Evolutionary conservation across 805 yeast species (phyloP), one percentile per base, ranked within the genome.

Genomic region (Yarrowia porcina): DNA sequence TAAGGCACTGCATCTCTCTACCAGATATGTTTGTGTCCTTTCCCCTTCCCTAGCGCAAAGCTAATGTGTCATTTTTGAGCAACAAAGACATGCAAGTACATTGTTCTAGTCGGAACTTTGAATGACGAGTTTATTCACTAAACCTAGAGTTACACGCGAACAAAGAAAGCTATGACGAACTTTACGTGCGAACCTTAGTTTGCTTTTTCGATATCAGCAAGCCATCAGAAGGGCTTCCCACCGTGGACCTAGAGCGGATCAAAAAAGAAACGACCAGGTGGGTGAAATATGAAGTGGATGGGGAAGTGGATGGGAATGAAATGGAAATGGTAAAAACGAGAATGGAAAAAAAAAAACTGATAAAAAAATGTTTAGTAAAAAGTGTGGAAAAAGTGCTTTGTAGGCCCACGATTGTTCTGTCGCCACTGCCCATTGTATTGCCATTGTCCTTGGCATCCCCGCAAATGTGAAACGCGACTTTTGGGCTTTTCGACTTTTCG

Each of bases 1-100:
- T n/a, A n/a, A n/a, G n/a, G n/a, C n/a, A n/a, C n/a, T n/a, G n/a
- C n/a, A n/a, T n/a, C n/a, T n/a, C n/a, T n/a, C n/a, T n/a, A n/a
- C n/a, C n/a, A n/a, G n/a, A n/a, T n/a, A n/a, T n/a, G n/a, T n/a
- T n/a, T n/a, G n/a, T n/a, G n/a, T n/a, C n/a, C n/a, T n/a, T n/a
- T n/a, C n/a, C n/a, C n/a, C n/a, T 33, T 21, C 49, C 50, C 35
- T 44, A 44, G 50, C 49, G 25, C 45, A 6, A 44, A 44, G 33
- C 50, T 44, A 44, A 44, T 23, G 49, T 27, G 49, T 15, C 33
- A 44, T 27, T 27, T 38, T 44, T 17, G 32, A 44, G 50, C 50
- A 44, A 44, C 50, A 45, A 45, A 30, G 52, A 13, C 35, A 10
- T 13, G 17, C 50, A 7, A 45, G 30, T 30, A 30, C 36, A 45